Evolutionary conservation across 495 filamentous ascomycete species (phyloP).

Genomic region (Penicillium coprophilum): DNA sequence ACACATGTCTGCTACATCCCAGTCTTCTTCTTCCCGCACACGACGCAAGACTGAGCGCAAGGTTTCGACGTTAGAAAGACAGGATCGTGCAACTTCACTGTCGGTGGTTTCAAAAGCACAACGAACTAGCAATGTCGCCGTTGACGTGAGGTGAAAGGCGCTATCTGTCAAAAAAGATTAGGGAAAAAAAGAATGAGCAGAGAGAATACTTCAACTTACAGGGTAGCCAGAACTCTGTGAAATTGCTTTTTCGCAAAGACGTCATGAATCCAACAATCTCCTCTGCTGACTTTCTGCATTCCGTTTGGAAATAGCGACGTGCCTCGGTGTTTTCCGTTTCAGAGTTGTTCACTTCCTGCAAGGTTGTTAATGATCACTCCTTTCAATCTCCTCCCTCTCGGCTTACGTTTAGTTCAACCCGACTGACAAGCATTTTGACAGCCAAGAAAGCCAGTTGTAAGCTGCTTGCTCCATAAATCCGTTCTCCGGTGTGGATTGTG

Average conservation of each 20-base stretch:
- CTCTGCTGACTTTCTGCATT: conserved; percentile 49
- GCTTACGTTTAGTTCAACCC: conserved; percentile 51
- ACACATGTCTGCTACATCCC: conserved; percentile 56
- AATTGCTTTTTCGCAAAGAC: conserved; percentile 44
- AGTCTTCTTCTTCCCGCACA: conserved; percentile 53
- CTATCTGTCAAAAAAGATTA: conserved; percentile 39
- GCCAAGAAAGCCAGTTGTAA: conserved; percentile 53
- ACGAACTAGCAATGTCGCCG: conserved; percentile 49
- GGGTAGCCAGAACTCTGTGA: conserved; percentile 51
- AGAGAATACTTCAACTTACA: conserved; percentile 28
- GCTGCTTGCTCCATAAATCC: conserved; percentile 47
- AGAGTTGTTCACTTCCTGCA: conserved; percentile 45
- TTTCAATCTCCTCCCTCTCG: neutral
- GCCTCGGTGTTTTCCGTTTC: conserved; percentile 45
- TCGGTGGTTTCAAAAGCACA: conserved; percentile 49
- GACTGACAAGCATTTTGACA: conserved; percentile 51
- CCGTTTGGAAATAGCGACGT: conserved; percentile 51
- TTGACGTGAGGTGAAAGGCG: conserved; percentile 51
- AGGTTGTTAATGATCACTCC: conserved; percentile 8
- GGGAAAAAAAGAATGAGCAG: conserved; percentile 4
- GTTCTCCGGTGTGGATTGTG: conserved; percentile 28
- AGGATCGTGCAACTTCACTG: conserved; percentile 40
- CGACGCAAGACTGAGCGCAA: conserved; percentile 46
- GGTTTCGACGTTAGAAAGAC: conserved; percentile 45
- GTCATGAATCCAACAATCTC: conserved; percentile 55